Percentiles rank a stretch among this genome's conserved stretches.
Conservation (phyloP, 192 early-diverging fungal species). For the Martensiomyces pterosporus region DNA sequence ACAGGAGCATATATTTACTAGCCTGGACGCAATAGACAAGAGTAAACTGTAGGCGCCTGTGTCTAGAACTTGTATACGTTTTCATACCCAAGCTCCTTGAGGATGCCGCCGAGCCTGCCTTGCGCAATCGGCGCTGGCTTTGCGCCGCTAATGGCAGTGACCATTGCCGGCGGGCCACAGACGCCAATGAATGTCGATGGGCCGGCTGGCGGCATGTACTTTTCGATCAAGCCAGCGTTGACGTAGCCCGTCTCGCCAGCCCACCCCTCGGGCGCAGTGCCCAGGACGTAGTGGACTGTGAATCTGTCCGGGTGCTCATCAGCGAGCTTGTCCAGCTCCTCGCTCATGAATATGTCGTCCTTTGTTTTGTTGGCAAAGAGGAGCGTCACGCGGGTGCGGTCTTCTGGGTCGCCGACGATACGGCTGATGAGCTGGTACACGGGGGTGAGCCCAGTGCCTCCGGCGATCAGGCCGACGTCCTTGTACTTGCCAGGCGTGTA, state of each 20-base stretch:
- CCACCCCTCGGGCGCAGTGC: conserved; percentile 59
- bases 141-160: conserved; percentile 56
- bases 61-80: conserved; percentile 63
- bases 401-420: conserved; percentile 57
- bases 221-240: conserved; percentile 53
- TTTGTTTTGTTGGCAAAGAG: conserved; percentile 70
- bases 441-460: conserved; percentile 74
- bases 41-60: too few species aligned
- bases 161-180: conserved; percentile 59
- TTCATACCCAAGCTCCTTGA: conserved; percentile 62
- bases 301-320: conserved; percentile 59
- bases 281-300: conserved; percentile 63
- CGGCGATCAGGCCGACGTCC: conserved; percentile 68
- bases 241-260: conserved; percentile 61
- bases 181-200: conserved; percentile 50
- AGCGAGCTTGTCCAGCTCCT: conserved; percentile 58
- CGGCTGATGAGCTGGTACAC: conserved; percentile 65
- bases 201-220: conserved; percentile 55
- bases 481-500: conserved; percentile 60
- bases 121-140: conserved; percentile 70
- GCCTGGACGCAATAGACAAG: too few species aligned
- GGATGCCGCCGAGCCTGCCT: conserved; percentile 65
- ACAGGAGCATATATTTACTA: too few species aligned
- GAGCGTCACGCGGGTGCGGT: conserved; percentile 68
- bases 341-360: conserved; percentile 63